phyloP scores from a whole-genome alignment of 225 moss, liverwort and hornwort species.

The Physcomitrellopsis africana region DNA sequence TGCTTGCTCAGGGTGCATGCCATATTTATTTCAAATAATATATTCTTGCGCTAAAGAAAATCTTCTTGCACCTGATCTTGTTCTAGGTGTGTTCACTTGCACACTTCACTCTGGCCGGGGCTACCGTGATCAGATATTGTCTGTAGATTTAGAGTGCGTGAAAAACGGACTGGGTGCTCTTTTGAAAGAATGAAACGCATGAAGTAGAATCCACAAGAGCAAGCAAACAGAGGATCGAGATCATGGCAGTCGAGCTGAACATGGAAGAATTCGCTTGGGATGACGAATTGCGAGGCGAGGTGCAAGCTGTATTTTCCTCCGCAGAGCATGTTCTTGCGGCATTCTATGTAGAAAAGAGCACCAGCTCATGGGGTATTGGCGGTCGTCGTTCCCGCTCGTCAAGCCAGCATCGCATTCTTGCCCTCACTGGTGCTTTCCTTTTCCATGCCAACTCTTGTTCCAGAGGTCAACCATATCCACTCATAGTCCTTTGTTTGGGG shows the following conservation, averaged over 20 bases:
- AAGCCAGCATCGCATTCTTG: conserved; percentile 84
- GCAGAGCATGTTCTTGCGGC: conserved; percentile 76
- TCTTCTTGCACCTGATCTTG: conserved; percentile 10
- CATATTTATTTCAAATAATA: background rate
- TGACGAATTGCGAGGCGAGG: conserved; percentile 44
- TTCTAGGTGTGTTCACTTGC: conserved; percentile 24
- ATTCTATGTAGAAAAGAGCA: conserved; percentile 79
- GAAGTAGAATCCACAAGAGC: conserved; percentile 11
- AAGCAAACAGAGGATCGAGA: background rate
- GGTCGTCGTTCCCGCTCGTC: conserved; percentile 68
- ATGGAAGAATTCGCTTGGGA: conserved; percentile 37
- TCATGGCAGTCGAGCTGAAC: background rate
- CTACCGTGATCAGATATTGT: conserved; percentile 3
- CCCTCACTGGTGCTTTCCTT: conserved; percentile 63
- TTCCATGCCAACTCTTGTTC: conserved; percentile 3
- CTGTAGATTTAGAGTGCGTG: background rate
- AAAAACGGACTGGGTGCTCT: background rate
- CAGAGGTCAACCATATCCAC: background rate
- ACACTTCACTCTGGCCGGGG: conserved; percentile 11
- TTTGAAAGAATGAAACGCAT: conserved; percentile 18
- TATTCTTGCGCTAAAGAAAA: background rate
- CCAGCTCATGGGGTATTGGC: conserved; percentile 75
- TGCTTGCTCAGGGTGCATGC: background rate
- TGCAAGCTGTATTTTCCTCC: conserved; percentile 57
- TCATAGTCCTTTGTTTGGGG: background rate